phyloP scores from a whole-genome alignment of 192 early-diverging fungal species.

The Entomortierella chlamydospora region DNA sequence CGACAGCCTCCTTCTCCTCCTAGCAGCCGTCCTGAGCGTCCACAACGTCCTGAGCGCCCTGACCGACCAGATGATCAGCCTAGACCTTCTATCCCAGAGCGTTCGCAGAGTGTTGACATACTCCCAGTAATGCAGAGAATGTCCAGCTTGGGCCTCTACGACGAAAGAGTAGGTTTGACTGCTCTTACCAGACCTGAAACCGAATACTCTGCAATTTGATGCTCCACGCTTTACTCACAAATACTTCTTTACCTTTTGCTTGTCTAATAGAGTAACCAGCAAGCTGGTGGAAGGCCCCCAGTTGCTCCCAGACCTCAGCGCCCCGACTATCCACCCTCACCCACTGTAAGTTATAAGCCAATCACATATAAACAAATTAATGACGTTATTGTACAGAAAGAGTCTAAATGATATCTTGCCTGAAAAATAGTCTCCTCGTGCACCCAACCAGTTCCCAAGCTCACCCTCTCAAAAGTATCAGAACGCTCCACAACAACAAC shows the following conservation, averaged over 20 bases:
- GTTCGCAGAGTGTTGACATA: slow-evolving; percentile 49
- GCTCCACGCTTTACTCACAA: background rate
- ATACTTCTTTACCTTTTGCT: background rate
- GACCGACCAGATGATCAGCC: slow-evolving; percentile 51
- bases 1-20: slow-evolving; percentile 44
- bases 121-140: slow-evolving; percentile 38
- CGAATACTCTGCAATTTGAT: background rate
- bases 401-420: background rate
- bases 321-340: slow-evolving; percentile 46
- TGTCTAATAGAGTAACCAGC: slow-evolving; percentile 26
- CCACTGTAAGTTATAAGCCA: slow-evolving; percentile 36
- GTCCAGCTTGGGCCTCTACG: slow-evolving; percentile 44
- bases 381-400: background rate
- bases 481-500: slow-evolving; percentile 10
- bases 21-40: slow-evolving; percentile 35
- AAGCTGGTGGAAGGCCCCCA: slow-evolving; percentile 43
- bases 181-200: background rate
- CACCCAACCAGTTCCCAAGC: slow-evolving; percentile 26
- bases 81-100: slow-evolving; percentile 52
- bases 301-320: slow-evolving; percentile 54
- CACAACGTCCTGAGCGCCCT: slow-evolving; percentile 51
- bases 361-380: background rate
- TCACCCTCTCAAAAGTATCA: slow-evolving; percentile 28
- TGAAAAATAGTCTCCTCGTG: slow-evolving; percentile 31
- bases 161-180: slow-evolving; percentile 24